Conservation (phyloP, 2,329 filamentous ascomycete species). For the Talaromyces sp. region DNA sequence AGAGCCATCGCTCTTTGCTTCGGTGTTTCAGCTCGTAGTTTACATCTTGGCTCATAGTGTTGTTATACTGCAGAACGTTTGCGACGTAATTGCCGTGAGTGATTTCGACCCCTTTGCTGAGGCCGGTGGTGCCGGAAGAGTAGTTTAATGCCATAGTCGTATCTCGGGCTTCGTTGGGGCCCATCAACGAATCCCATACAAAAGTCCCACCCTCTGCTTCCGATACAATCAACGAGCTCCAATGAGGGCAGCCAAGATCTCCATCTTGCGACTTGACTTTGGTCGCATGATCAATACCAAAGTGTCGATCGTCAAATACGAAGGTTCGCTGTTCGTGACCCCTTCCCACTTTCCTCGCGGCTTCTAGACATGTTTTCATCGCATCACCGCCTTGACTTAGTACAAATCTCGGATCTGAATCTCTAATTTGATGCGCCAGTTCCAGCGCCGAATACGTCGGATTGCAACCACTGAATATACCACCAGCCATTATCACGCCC, state of each 20-base stretch:
- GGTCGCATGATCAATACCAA: neutral
- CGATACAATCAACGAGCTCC: slow-evolving; percentile 59
- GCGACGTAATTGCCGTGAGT: slow-evolving; percentile 73
- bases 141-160: slow-evolving; percentile 70
- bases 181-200: slow-evolving; percentile 54
- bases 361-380: slow-evolving; percentile 16
- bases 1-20: slow-evolving; percentile 49
- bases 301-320: slow-evolving; percentile 6
- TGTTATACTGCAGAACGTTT: slow-evolving; percentile 61
- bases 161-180: slow-evolving; percentile 27
- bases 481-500: slow-evolving; percentile 72
- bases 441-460: slow-evolving; percentile 67
- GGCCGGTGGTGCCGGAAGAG: slow-evolving; percentile 68
- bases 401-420: slow-evolving; percentile 65
- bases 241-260: slow-evolving; percentile 51
- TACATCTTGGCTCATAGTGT: slow-evolving; percentile 45
- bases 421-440: slow-evolving; percentile 69
- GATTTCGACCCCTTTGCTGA: slow-evolving; percentile 80
- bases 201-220: slow-evolving; percentile 54
- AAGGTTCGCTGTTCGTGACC: slow-evolving; percentile 11
- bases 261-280: slow-evolving; percentile 25
- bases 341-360: slow-evolving; percentile 22
- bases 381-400: slow-evolving; percentile 35
- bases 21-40: slow-evolving; percentile 47
- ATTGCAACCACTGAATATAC: slow-evolving; percentile 73